Evolutionary conservation across 1,284 basidiomycete species (phyloP).

Genomic region (Malassezia pachydermatis): DNA sequence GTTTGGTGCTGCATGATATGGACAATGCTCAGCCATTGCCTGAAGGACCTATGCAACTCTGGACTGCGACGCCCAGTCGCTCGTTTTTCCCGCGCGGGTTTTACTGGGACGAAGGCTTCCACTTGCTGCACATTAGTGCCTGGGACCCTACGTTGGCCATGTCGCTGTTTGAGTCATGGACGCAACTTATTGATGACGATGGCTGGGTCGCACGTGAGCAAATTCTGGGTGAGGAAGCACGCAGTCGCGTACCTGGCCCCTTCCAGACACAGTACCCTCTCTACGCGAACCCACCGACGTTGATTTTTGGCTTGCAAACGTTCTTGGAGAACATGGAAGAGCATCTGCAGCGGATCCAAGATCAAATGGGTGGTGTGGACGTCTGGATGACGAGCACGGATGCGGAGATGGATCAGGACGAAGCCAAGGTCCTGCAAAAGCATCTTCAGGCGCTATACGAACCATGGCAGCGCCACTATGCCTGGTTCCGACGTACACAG

Average conservation of each 20-base stretch:
- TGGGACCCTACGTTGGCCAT: constrained; percentile 86
- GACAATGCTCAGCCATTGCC: constrained; percentile 25
- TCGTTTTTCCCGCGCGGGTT: constrained; percentile 94
- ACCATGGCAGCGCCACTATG: constrained; percentile 76
- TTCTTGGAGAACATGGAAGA: constrained; percentile 66
- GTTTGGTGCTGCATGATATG: constrained; percentile 48
- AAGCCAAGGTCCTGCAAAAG: constrained; percentile 50
- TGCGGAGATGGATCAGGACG: constrained; percentile 14
- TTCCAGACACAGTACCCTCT: constrained; percentile 86
- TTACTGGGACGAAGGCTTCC: constrained; percentile 97
- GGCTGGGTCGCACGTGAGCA: constrained; percentile 93
- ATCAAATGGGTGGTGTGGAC: constrained; percentile 12
- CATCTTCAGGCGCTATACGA: constrained; percentile 67
- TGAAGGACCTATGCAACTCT: constrained; percentile 55
- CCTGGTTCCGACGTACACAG: constrained; percentile 89
- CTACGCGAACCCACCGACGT: constrained; percentile 85
- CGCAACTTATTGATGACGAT: constrained; percentile 75
- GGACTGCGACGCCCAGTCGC: constrained; percentile 84
- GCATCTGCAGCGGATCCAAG: constrained; percentile 10
- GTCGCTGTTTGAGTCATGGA: constrained; percentile 79
- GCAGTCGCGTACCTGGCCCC: constrained; percentile 63
- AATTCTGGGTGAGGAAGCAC: constrained; percentile 85
- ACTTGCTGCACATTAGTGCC: constrained; percentile 73
- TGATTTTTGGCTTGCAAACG: constrained; percentile 77
- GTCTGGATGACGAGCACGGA: constrained; percentile 20